These are phyloP conservation scores for Clausena lansium DNA, from an alignment of 345 rosid species.

Conservation along the genomic window DNA sequence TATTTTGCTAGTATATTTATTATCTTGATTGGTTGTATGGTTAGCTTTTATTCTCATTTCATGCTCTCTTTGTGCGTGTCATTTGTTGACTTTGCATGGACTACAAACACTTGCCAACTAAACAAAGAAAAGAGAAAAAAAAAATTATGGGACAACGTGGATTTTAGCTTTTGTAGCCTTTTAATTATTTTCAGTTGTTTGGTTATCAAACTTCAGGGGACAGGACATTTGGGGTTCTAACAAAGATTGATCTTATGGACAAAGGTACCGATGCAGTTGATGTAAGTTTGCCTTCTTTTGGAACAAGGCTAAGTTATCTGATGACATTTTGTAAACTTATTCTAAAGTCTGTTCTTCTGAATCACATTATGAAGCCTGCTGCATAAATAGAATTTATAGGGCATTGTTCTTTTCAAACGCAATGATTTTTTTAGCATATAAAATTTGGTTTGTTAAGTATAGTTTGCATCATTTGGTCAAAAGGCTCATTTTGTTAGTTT, in stretches of 20 bases:
- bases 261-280: slow-evolving; percentile 94
- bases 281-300: slow-evolving; percentile 49
- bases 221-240: slow-evolving; percentile 86
- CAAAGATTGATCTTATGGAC: slow-evolving; percentile 96
- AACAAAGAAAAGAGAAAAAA: neutral
- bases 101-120: neutral
- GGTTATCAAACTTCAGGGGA: slow-evolving; percentile 54
- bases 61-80: neutral
- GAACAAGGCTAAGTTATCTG: neutral
- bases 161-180: neutral
- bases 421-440: neutral
- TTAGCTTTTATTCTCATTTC: neutral
- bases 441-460: neutral
- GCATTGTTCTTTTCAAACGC: neutral
- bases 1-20: neutral
- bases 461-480: neutral
- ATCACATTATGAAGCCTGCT: neutral
- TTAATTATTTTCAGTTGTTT: slow-evolving; percentile 14
- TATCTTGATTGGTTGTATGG: neutral
- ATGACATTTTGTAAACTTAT: slow-evolving; percentile 1
- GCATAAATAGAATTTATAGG: neutral
- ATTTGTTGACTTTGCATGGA: neutral
- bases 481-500: neutral
- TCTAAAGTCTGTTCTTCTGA: neutral
- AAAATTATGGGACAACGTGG: neutral